These are phyloP conservation scores for Cyclaneusma minus DNA, from an alignment of 2,329 filamentous ascomycete genomes.

Conservation along the genomic window DNA sequence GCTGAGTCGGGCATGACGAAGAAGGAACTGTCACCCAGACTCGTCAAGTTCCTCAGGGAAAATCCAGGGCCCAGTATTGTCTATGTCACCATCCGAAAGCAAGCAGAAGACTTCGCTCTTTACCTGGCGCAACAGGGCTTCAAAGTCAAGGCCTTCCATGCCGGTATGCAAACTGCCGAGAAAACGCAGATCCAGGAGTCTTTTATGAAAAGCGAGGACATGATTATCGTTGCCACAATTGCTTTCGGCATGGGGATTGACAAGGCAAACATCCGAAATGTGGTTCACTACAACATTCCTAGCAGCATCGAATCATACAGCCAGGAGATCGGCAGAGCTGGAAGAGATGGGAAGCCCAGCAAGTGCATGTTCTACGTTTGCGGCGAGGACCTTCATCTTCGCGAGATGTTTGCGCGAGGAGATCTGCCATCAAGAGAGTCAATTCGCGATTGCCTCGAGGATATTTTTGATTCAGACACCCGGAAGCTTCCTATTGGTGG, in stretches of 20 bases:
- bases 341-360: conserved; percentile 34
- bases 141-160: conserved; percentile 28
- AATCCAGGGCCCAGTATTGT: conserved; percentile 41
- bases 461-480: conserved; percentile 29
- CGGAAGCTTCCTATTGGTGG: conserved; percentile 21
- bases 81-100: conserved; percentile 42
- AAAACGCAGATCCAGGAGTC: conserved; percentile 33
- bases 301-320: conserved; percentile 39
- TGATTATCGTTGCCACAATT: conserved; percentile 37
- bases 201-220: conserved; percentile 30
- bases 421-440: conserved; percentile 38
- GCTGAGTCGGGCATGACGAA: conserved; percentile 27
- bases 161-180: conserved; percentile 28
- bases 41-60: conserved; percentile 30
- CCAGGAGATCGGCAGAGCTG: conserved; percentile 40
- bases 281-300: conserved; percentile 35
- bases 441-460: conserved; percentile 29
- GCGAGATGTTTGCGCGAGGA: conserved; percentile 42
- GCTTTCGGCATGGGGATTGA: conserved; percentile 47
- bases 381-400: conserved; percentile 38
- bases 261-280: conserved; percentile 36
- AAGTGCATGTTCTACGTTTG: conserved; percentile 43
- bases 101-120: conserved; percentile 28
- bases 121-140: conserved; percentile 23
- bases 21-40: conserved; percentile 27